Base-by-base conservation (phyloP, 176 grass and related monocot genomes). In the Aechmea fasciata region DNA sequence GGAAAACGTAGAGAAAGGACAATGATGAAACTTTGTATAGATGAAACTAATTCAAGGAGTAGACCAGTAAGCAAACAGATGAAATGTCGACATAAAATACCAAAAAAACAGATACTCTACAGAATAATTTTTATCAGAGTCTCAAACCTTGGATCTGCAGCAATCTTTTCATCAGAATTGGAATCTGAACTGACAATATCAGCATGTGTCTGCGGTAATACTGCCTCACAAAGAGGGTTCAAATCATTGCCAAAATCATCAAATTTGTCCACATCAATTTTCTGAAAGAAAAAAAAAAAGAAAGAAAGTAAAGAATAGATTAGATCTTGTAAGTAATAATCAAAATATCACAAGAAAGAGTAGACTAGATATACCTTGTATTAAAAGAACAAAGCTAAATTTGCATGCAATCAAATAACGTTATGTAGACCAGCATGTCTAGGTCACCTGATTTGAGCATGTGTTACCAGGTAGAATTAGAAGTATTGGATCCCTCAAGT, bases 241-340 rank as follows among this genome's bases (percentile, higher is more conserved):
- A 73, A 48, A 24, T 71, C 68, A 72, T 85, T 66, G 14, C 68
- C 48, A 13, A 79, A 71, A 47, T 85, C 83, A 80, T 85, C 83
- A 76, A 85, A 85, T 53, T 76, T 80, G 15, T 85, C 67, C 57
- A 82, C 49, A 66, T 82, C 69, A 67, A 71, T 67, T 57, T 82
- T 82, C 80, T 82, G 73, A 26, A 75, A 48, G 22, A 6, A 52
- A 49, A 47, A 41, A 63, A 64, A 70, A n/a, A n/a, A n/a, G n/a
- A n/a, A 15, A 70, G 13, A 26, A 70, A 57, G 7, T 18, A 59
- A 59, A 14, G 19, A 59, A 59, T 59, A 18, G 19, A 5, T 19
- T 5, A 59, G 54, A 17, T 17, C 54, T 59, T n/a, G n/a, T 41
- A 41, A 19, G 54, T 8, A 59, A 59, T 18, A 8, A 20, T 59